phyloP scores from a whole-genome alignment of 2,329 filamentous ascomycete species.

The Anthostomella pinea region DNA sequence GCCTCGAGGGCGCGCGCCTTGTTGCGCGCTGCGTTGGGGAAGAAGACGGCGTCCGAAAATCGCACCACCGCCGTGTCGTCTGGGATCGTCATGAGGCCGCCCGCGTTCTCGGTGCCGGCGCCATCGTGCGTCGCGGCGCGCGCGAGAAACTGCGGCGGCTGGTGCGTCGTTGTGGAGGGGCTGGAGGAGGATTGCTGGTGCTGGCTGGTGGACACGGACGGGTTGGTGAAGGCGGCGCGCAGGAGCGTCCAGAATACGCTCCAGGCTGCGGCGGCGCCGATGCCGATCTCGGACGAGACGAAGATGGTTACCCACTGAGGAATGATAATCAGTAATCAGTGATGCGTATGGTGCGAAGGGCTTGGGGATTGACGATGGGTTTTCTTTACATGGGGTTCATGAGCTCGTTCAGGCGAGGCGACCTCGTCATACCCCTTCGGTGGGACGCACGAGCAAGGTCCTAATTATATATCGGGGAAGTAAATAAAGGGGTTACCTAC shows the following conservation, averaged over 20 bases:
- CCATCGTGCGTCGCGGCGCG: background rate
- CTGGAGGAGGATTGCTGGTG: conserved; percentile 28
- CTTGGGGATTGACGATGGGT: no score
- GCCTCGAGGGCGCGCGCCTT: conserved; percentile 28
- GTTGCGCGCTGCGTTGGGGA: conserved; percentile 55
- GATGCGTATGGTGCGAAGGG: no score
- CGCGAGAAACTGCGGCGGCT: conserved; percentile 4
- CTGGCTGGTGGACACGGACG: conserved; percentile 10
- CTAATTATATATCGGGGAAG: background rate
- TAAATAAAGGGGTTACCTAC: conserved; percentile 10
- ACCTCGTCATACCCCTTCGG: no score
- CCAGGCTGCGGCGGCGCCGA: conserved; percentile 59
- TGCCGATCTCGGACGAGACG: conserved; percentile 57
- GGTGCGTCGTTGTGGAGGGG: conserved; percentile 8
- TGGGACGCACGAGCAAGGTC: no score
- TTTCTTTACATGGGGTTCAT: no score
- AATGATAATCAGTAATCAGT: background rate
- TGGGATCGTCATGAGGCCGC: conserved; percentile 32
- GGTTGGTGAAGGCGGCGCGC: conserved; percentile 49
- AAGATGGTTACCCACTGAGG: conserved; percentile 58
- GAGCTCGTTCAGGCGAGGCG: no score
- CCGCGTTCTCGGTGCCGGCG: conserved; percentile 22
- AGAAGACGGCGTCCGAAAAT: conserved; percentile 57
- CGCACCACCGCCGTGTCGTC: conserved; percentile 54
- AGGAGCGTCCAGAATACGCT: conserved; percentile 60